Evolutionary conservation across 202 grass and related monocot genomes (phyloP).

Genomic region (Digitaria exilis): DNA sequence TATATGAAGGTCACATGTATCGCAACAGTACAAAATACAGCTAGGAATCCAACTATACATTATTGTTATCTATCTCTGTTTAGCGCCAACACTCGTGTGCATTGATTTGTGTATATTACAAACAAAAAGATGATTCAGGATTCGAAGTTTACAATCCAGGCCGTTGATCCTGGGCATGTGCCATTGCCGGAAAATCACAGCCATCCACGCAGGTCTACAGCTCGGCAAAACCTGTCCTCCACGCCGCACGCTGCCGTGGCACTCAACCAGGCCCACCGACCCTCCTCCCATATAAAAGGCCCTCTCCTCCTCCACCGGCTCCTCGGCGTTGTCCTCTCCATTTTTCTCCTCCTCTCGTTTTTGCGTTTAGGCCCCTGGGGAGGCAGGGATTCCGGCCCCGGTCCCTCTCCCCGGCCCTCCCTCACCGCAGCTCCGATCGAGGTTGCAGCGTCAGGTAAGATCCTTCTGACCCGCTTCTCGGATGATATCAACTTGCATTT

Average conservation of each 20-base stretch:
- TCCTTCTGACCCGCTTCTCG: neutral
- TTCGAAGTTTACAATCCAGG: neutral
- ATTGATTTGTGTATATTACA: neutral
- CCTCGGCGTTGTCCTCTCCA: neutral
- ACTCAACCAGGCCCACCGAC: neutral
- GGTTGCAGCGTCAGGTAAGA: conserved; percentile 14
- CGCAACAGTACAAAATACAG: neutral
- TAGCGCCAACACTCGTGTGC: neutral
- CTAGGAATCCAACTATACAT: neutral
- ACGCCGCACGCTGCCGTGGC: neutral
- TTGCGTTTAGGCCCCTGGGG: conserved; percentile 25
- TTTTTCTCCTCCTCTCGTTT: conserved; percentile 28
- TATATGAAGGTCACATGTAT: neutral
- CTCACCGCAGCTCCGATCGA: conserved; percentile 16
- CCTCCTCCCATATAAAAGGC: conserved; percentile 2
- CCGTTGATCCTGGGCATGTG: neutral
- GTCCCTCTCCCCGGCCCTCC: conserved; percentile 11
- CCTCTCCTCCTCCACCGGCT: neutral
- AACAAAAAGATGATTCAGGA: neutral
- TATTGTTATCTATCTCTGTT: neutral
- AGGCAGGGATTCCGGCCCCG: conserved; percentile 25
- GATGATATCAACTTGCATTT: neutral
- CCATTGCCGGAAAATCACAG: neutral
- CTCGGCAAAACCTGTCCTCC: neutral
- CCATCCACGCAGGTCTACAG: neutral